These are phyloP conservation scores for Trichophyton rubrum DNA, from an alignment of 2,329 filamentous ascomycete species.

Conservation along the genomic window DNA sequence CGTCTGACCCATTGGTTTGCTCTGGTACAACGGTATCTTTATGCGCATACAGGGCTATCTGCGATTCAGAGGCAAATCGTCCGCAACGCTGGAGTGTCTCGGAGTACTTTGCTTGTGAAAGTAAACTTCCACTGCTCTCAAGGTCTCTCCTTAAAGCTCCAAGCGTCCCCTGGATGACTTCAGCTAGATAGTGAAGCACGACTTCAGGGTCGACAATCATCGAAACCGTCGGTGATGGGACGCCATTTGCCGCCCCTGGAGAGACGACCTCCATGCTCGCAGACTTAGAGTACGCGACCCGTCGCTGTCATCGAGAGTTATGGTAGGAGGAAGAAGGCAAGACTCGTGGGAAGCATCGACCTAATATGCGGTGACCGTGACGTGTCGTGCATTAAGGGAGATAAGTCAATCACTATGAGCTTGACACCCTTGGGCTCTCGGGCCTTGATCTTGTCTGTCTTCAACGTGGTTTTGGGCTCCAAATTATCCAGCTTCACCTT, in stretches of 20 bases:
- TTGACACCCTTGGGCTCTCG: not conserved
- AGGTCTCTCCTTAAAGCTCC: slow-evolving; percentile 68
- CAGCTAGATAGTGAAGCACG: slow-evolving; percentile 59
- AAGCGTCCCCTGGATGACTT: slow-evolving; percentile 59
- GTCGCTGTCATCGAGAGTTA: slow-evolving; percentile 23
- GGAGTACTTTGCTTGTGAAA: slow-evolving; percentile 56
- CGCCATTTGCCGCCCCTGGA: slow-evolving; percentile 16
- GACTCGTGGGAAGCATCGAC: slow-evolving; percentile 12
- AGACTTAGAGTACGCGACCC: slow-evolving; percentile 16
- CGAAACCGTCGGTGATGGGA: slow-evolving; percentile 8
- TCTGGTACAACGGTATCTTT: slow-evolving; percentile 45
- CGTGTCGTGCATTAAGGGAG: not conserved
- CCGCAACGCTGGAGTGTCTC: slow-evolving; percentile 81
- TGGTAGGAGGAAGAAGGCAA: slow-evolving; percentile 7
- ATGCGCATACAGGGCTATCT: slow-evolving; percentile 80
- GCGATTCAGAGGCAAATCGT: slow-evolving; percentile 77
- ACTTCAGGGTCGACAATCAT: slow-evolving; percentile 49
- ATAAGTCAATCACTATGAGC: not conserved
- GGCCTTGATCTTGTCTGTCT: not conserved
- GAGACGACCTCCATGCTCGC: slow-evolving; percentile 17
- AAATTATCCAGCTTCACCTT: slow-evolving; percentile 3
- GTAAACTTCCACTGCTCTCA: slow-evolving; percentile 65
- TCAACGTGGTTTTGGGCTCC: not conserved
- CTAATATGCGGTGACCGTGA: slow-evolving; percentile 12
- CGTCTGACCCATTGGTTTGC: slow-evolving; percentile 27